Base-by-base conservation (phyloP, 2,329 filamentous ascomycete genomes). In the Sporothrix globosa region DNA sequence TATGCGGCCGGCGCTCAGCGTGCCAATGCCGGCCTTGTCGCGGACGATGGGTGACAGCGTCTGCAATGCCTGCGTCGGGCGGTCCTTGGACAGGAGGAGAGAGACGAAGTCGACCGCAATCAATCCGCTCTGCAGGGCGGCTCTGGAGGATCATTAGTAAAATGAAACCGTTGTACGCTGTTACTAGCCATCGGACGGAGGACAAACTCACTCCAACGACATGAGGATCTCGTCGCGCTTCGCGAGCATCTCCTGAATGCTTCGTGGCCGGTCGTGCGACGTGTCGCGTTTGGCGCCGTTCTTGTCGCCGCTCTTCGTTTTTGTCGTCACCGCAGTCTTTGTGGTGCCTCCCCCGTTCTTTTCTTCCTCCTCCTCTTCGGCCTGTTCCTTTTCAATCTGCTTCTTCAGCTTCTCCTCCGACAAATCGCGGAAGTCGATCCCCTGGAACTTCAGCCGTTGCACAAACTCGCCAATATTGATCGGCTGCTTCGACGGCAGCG, bases 51-150 rank as follows among this genome's bases (percentile, higher is more conserved):
- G 85, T 0, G 91, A 93, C 73, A 97, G 86, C 4, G 92, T 92
- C 61, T 83, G 79, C 74, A 88, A 84, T 5, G 90, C 92, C 73
- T 90, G 87, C 10, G 86, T 87, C 0, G 92, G 91, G n/a, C 84
- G 84, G 77, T 96, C 88, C 78, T 93, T 94, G n/a, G 92, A 92
- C 19, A 96, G 84, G 0, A 97, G 84, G 7, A 97, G 86, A 41
- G 93, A 97, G 70, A 97, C 82, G 75, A 94, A 92, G 78, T 97
- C 92, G 75, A 96, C 87, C 7, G 90, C 88, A 72, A 92, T 85
- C 77, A 91, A 84, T 53, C 90, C 85, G 69, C 88, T 86, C 74
- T 90, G 87, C 70, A 87, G 83, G 13, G 83, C 83, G 9, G 75
- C 81, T 78, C 81, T 85, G 41, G 1, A 1, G 19, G 17, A 24